Evolutionary conservation across 1,284 basidiomycete species (phyloP), one percentile per base, ranked within the genome.

Genomic region (Cryptococcus neoformans): DNA sequence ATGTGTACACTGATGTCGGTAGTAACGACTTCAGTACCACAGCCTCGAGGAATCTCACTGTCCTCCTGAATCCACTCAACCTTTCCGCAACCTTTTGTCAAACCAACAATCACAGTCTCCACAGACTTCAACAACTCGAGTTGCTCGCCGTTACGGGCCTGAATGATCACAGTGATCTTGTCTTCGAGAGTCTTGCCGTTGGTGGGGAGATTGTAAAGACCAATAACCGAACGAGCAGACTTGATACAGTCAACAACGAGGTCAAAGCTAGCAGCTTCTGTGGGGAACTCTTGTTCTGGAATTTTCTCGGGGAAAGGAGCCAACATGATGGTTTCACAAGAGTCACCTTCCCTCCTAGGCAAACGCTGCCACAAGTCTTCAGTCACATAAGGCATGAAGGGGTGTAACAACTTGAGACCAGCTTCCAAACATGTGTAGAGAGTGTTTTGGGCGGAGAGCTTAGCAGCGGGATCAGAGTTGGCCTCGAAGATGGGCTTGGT

Each of bases 311-410:
- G 95, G 83, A 87, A 99, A 21, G 83, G 77, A 0, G 93, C 82
- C 36, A 98, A 77, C 87, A 95, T 94, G 77, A 99, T 93, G 0
- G 91, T 92, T 17, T 87, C 85, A 8, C 87, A 89, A 8, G 82
- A 70, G 75, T 98, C 93, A 52, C 87, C 87, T 0, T 87, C 85
- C 55, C 94, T 82, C 11, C 92, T 82, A 0, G 94, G 93, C 9
- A 99, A 81, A 45, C 94, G 86, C 76, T 99, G 96, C 96, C 96
- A 99, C 16, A 99, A 80, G 77, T 99, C 96, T 78, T 99, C 96
- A 1, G 95, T 98, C 45, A 99, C 92, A 76, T 89, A 99, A 1
- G 96, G 96, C 96, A 99, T 99, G 81, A 98, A 95, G 1, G 96
- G 95, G 77, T 99, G 96, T 11, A 99, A 81, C 8, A 99, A 81